phyloP scores from a whole-genome alignment of 768 basidiomycete genomes.

The Mycena crocata region DNA sequence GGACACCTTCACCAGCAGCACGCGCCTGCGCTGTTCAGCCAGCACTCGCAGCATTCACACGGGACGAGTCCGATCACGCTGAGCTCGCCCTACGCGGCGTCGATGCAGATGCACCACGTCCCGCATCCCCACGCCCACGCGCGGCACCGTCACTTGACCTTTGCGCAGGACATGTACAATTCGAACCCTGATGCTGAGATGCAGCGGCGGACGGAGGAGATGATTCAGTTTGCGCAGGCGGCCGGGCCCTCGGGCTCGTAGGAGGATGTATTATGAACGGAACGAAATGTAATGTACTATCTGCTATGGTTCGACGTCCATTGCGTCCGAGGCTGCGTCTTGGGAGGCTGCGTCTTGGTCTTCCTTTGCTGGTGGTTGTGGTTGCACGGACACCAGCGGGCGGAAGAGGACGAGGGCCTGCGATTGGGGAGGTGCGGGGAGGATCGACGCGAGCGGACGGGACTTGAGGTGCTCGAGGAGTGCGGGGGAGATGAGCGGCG shows the following conservation, averaged over 20 bases:
- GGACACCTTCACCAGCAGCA: constrained; percentile 12
- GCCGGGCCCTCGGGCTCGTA: constrained; percentile 47
- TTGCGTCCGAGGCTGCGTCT: constrained; percentile 50
- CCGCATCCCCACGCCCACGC: constrained; percentile 85
- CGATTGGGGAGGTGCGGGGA: constrained; percentile 40
- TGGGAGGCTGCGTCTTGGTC: constrained; percentile 14
- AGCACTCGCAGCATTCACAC: constrained; percentile 35
- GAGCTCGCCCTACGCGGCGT: constrained; percentile 66
- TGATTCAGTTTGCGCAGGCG: constrained; percentile 63
- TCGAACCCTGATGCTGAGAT: constrained; percentile 52
- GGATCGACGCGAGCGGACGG: constrained; percentile 37
- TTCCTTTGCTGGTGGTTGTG: neutral
- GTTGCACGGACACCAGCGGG: constrained; percentile 45
- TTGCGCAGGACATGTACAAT: constrained; percentile 49
- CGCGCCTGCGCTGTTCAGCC: constrained; percentile 19
- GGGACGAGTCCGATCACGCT: constrained; percentile 52
- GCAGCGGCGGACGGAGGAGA: constrained; percentile 57
- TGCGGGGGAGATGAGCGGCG: constrained; percentile 53
- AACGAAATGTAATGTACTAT: constrained; percentile 31
- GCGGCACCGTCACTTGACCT: constrained; percentile 72
- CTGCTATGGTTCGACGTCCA: constrained; percentile 62
- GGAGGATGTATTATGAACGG: too few relatives aligned
- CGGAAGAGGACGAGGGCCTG: constrained; percentile 70
- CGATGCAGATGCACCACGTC: constrained; percentile 79
- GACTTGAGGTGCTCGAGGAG: constrained; percentile 59